These are phyloP conservation scores for Aspergillus haitiensis DNA, from an alignment of 495 filamentous ascomycete genomes.

Conservation along the genomic window DNA sequence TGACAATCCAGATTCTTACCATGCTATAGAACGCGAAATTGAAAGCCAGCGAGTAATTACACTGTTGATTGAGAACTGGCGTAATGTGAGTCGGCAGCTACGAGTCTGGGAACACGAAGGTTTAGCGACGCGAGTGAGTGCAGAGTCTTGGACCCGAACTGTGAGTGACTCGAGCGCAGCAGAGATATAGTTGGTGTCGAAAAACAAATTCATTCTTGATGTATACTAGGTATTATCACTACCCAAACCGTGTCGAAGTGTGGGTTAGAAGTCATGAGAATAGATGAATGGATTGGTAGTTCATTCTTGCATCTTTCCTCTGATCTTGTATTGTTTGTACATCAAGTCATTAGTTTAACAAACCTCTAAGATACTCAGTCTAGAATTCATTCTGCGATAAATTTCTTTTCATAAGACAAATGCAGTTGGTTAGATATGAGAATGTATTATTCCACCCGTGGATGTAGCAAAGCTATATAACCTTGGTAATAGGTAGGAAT, in stretches of 20 bases:
- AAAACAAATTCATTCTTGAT: background rate
- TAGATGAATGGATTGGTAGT: too few species aligned
- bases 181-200: constrained; percentile 1
- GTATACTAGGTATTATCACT: too few species aligned
- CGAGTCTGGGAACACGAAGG: constrained; percentile 28
- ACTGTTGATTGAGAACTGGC: constrained; percentile 41
- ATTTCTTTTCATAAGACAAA: too few species aligned
- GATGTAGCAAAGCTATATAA: too few species aligned
- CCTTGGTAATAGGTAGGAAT: too few species aligned
- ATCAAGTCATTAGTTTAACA: too few species aligned
- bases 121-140: constrained; percentile 3
- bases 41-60: constrained; percentile 34
- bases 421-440: too few species aligned
- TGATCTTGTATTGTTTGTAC: too few species aligned
- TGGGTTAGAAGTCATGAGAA: background rate
- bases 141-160: constrained; percentile 2
- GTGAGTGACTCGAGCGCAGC: constrained; percentile 1
- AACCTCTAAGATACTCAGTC: too few species aligned
- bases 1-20: constrained; percentile 17
- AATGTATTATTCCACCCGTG: too few species aligned
- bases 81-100: constrained; percentile 34
- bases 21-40: constrained; percentile 31
- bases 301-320: too few species aligned
- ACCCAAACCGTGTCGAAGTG: background rate
- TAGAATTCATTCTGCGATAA: too few species aligned